Evolutionary conservation across 1,139 yeast genomes (phyloP), one percentile per base, ranked within the genome.

Genomic region (Debaryomyces subglobosus): DNA sequence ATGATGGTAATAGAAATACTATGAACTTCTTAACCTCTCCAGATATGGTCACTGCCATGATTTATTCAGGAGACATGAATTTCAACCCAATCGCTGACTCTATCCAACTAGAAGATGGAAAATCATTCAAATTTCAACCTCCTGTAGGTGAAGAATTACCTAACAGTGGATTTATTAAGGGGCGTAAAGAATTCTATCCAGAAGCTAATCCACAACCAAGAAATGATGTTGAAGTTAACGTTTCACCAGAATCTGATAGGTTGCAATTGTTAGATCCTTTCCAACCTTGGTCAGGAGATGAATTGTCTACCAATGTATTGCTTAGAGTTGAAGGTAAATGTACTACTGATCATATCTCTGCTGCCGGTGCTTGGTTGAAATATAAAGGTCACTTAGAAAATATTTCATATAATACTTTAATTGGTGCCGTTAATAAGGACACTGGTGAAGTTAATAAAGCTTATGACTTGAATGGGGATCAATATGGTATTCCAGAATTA

Each of bases 281-380:
- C 66, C 71, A 78, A 42, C 81, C 96, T 24, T 94, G 96, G 91
- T 74, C 84, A 52, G 95, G 96, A 49, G 70, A 89, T 65, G 99
- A 94, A 68, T 71, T 92, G 56, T 75, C 81, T 53, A 81, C 92
- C 36, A 82, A 82, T 46, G 89, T 94, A 2, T 72, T 92, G 51
- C 71, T 94, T 63, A 94, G 92, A 73, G 97, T 92, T 46, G 92
- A 90, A 73, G 99, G 99, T 55, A 94, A 94, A 72, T 92, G 98
- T 78, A 94, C 99, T 41, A 94, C 99, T 37, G 99, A 94, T 70
- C 99, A 94, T 65, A 94, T 94, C 59, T 91, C 97, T 24, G 98
- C 98, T 38, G 99, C 99, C 33, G 99, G 99, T 64, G 95, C 86
- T n/a, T 94, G 99, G 99, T 82, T 94, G 71, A 94, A 94, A 74